Evolutionary conservation across 1,284 basidiomycete genomes (phyloP).

Genomic region (Anthracocystis walkeri): DNA sequence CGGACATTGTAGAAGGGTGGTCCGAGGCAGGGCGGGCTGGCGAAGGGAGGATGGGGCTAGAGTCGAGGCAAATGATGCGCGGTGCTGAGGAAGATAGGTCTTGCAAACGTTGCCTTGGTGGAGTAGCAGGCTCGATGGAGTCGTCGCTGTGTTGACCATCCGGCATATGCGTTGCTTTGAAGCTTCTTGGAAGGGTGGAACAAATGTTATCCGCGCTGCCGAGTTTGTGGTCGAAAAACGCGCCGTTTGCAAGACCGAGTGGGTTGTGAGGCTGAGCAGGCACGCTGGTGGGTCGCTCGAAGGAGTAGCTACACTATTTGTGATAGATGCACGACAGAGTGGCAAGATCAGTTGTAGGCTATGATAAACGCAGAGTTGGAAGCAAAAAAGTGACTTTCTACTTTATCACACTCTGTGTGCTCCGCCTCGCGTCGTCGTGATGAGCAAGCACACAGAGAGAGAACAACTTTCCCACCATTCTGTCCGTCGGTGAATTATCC

Average conservation of each 20-base stretch:
- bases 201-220: neutral
- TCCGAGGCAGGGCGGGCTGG: neutral
- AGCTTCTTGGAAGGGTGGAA: neutral
- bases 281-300: neutral
- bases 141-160: constrained; percentile 39
- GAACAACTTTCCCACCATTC: neutral
- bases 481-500: constrained; percentile 13
- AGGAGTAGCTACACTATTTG: neutral
- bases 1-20: constrained; percentile 16
- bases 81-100: constrained; percentile 16
- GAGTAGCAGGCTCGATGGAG: constrained; percentile 44
- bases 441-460: neutral
- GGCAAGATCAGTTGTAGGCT: neutral
- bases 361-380: neutral
- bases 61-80: constrained; percentile 38
- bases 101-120: constrained; percentile 17
- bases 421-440: neutral
- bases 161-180: constrained; percentile 22
- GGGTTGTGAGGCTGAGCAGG: neutral
- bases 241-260: too few species aligned
- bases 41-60: constrained; percentile 33
- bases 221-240: too few species aligned
- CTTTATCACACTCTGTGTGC: neutral
- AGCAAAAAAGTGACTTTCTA: neutral
- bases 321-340: neutral